Base-by-base conservation (phyloP, 2,329 filamentous ascomycete genomes). In the Botrytis deweyae region DNA sequence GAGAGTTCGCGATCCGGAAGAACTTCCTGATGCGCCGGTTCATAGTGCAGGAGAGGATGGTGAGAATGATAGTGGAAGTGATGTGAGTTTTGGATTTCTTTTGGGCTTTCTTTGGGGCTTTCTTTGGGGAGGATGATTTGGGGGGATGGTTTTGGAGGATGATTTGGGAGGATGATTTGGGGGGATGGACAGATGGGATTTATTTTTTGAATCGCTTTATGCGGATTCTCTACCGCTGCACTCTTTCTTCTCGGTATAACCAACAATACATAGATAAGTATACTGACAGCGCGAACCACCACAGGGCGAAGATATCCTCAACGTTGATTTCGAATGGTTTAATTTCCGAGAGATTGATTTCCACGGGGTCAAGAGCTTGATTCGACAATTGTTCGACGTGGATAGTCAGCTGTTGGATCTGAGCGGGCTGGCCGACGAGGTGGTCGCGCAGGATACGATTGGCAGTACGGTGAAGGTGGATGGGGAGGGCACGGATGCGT, bases 311-410 rank as follows among this genome's bases (percentile, higher is more conserved):
- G 93, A 97, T 81, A 92, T 95, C 82, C 90, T 99, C 77, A 92
- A 98, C 81, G 94, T 98, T 74, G 95, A 98, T 77, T 99, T 99
- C 80, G 96, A 99, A 85, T 98, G 94, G 93, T 99, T 98, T 85
- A 97, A 98, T 84, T 97, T 95, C 76, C 92, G 96, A 2, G 90
- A 92, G 12, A 88, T 97, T 79, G 96, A 99, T 83, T 98, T 98
- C 83, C 95, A 98, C 84, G 96, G 96, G 74, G 89, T 97, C 79
- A 98, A 98, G 83, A 92, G 90, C 16, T 89, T 99, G 12, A 84
- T 98, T 74, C 92, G 95, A 75, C 96, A 99, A 83, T 89, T 99
- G 61, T 91, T 99, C 82, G 96, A 98, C 82, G 89, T 93, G 72
- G 96, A 99, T 84, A 88, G 92, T 65, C 88, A 91, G 75, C 87